Base-by-base conservation (phyloP, 805 yeast species). In the Monosporozyma solicola region DNA sequence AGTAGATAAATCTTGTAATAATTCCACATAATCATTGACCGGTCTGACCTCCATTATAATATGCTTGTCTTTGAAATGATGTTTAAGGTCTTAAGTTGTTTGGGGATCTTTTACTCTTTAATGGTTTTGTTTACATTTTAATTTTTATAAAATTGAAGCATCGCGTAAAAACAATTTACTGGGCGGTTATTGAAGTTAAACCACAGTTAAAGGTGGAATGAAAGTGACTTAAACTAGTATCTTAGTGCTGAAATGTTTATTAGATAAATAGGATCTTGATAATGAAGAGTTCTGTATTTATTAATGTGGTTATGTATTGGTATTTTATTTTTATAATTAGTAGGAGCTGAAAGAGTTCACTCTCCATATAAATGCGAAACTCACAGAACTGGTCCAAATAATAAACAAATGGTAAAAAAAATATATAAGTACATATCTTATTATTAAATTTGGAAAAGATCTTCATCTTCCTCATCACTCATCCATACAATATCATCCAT, bases 401-500 rank as follows among this genome's bases (percentile, higher is more conserved):
- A 24, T 43, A 43, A 43, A 43, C 46, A 43, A 43, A 22, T 20
- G 8, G 16, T 39, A 20, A 16, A 22, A 39, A 20, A 20, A 20
- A 20, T 20, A 7, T 39, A 6, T 6, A 39, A 20, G 20, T 22
- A 39, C 20, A 39, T 20, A 39, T 39, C 7, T 7, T 39, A 20
- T 39, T 16, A 6, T 39, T 16, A 16, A 15, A 13, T 35, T n/a
- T 5, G 5, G 15, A 29, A 25, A 33, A 37, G 11, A 8, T 29
- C 50, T 11, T 56, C 15, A 22, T 39, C 55, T 2, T 49, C 54
- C 2, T 62, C 61, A 4, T 59, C 67, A 27, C 58, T 65, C 5
- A 56, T 57, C 51, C 65, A 68, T 1, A 61, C 63, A 47, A 66
- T 62, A 22, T 69, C 66, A 24, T 55, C 62, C 22, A 58, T 61